phyloP scores from a whole-genome alignment of 371 early-diverging fungal species.

The Quaeritorhiza haematococci region DNA sequence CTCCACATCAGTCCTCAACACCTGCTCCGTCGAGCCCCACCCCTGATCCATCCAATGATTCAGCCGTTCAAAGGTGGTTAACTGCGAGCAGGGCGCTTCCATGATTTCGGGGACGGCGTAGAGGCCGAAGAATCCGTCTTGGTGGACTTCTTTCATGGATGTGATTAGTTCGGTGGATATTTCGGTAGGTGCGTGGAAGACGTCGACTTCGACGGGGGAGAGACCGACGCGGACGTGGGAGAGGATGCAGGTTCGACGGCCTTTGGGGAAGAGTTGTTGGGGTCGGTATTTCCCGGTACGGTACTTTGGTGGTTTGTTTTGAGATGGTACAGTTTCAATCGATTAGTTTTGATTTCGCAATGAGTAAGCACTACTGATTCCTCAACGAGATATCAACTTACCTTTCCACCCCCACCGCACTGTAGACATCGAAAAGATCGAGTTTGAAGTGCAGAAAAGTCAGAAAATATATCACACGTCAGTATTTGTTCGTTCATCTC shows the following conservation, averaged over 20 bases:
- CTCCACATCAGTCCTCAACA: background rate
- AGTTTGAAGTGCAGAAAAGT: too few relatives aligned
- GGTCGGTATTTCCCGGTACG: conserved; percentile 41
- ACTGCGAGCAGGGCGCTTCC: conserved; percentile 2
- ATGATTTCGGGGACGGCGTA: conserved; percentile 12
- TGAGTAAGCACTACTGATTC: too few relatives aligned
- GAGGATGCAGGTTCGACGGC: conserved; percentile 30
- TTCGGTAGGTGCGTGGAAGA: too few relatives aligned
- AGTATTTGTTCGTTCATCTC: too few relatives aligned
- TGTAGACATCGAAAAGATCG: too few relatives aligned
- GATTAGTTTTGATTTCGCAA: too few relatives aligned
- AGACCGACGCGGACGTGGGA: conserved; percentile 29
- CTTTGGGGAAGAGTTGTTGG: conserved; percentile 23
- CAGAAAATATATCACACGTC: too few relatives aligned
- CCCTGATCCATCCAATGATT: background rate
- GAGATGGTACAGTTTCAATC: too few relatives aligned
- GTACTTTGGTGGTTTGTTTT: too few relatives aligned
- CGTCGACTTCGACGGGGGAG: conserved; percentile 1
- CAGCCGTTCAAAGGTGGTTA: background rate
- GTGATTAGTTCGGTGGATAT: too few relatives aligned
- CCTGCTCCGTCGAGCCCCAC: conserved; percentile 1
- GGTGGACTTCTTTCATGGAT: conserved; percentile 13
- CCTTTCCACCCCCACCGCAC: conserved; percentile 4
- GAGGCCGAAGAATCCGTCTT: conserved; percentile 13
- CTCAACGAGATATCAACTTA: too few relatives aligned